Base-by-base conservation (phyloP, 192 early-diverging fungal species). In the Coemansia sp. region DNA sequence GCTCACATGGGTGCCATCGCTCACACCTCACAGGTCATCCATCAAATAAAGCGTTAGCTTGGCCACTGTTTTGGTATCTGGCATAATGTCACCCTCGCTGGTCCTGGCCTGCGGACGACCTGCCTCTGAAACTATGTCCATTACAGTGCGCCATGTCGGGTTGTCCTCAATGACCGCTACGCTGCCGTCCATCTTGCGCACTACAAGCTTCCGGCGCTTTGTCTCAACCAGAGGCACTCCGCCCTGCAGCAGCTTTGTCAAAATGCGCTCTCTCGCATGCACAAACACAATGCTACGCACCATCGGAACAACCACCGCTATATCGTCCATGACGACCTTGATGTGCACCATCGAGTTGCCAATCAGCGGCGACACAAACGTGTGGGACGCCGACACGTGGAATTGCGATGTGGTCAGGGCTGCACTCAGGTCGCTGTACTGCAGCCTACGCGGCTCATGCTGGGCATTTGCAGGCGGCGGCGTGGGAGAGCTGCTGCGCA, bases 271-370 rank as follows among this genome's bases (percentile, higher is more conserved):
- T 16, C 78, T 64, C 2, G 72, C 78, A 8, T 59, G 68, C 0
- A 73, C 78, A 81, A 81, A 81, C 65, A 81, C 72, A n/a, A 71
- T 54, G 9, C 57, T 61, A 59, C 65, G 72, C 54, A 67, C 27
- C 68, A 81, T 68, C 10, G 78, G 65, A 54, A 81, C 59, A 10
- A 81, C 60, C 3, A 74, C 61, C 3, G 51, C 50, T 18, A 45
- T 71, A 7, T 45, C 43, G 56, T 74, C 72, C 72, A 81, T 60
- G 26, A 81, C 18, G 3, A 74, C 78, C 53, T 81, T 81, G 53
- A 81, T 56, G 50, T 74, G 78, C 4, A 81, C 57, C 68, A 74
- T 81, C 10, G 78, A 81, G 63, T 74, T 74, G 37, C 78, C 65
- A n/a, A 81, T 59, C 14, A 81, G 72, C 29, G 72, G 59, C 37